Conservation (phyloP, 306 rosid genomes). For the Oxytropis ochrocephala region DNA sequence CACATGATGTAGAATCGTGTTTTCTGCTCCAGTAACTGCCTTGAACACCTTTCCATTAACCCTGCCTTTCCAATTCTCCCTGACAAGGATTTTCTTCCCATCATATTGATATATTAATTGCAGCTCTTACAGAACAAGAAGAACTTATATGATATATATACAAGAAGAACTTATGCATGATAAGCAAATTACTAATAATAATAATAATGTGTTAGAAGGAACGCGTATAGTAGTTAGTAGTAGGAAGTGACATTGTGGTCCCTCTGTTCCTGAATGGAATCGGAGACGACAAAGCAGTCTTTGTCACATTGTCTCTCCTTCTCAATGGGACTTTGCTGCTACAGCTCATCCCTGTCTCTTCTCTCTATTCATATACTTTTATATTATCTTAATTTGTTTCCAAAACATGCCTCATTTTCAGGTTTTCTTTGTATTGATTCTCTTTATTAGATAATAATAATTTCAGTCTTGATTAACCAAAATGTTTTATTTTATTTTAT, state of each 20-base stretch:
- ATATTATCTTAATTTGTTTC: too few species aligned
- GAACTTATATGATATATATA: conserved; percentile 1
- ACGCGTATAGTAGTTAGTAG: background rate
- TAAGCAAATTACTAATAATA: background rate
- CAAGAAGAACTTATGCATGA: background rate
- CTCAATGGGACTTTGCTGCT: conserved; percentile 21
- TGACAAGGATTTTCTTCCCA: conserved; percentile 31
- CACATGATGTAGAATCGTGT: conserved; percentile 56
- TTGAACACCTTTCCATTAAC: conserved; percentile 43
- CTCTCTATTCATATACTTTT: background rate
- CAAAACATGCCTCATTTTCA: conserved; percentile 18
- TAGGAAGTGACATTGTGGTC: conserved; percentile 35
- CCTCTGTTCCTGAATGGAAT: background rate
- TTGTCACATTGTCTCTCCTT: conserved; percentile 37
- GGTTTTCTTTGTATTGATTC: conserved; percentile 18
- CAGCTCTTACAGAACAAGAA: background rate
- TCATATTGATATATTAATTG: too few species aligned
- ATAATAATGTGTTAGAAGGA: background rate
- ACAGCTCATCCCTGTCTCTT: conserved; percentile 38
- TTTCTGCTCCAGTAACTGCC: conserved; percentile 49
- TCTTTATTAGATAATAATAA: background rate
- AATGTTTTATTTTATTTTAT: background rate
- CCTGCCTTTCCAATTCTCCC: conserved; percentile 25
- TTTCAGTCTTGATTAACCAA: background rate
- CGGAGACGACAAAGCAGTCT: conserved; percentile 41